Evolutionary conservation across 2,329 filamentous ascomycete species (phyloP), one percentile per base, ranked within the genome.

Genomic region (Raffaelea ambrosiae): DNA sequence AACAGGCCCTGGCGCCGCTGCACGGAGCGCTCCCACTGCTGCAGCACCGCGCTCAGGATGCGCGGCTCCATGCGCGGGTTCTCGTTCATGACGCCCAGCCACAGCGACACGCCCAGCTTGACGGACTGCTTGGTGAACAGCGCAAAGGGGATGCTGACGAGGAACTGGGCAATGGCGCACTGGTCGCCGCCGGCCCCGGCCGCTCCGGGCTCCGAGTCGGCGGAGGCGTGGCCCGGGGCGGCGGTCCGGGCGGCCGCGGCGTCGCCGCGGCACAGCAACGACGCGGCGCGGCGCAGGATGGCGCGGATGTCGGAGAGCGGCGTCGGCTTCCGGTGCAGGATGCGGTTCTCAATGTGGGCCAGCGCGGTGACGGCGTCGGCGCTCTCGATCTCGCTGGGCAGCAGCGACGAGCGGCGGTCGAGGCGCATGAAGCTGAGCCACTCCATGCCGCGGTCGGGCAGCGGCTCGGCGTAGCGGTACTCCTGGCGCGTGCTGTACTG

Each of bases 401-500:
- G 61, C 54, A 78, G 74, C 3, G 77, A 75, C 47, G 73, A 58
- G 53, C 72, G 68, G 43, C 71, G 70, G 53, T 74, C 74, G 44
- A 76, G 61, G 16, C 73, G 73, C 72, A 81, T 76, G 49, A 77
- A 74, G 41, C 73, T 75, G 44, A 84, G 67, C 69, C 84, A 77
- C 59, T 85, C 81, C 50, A 76, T 72, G 50, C 83, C 81, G 51
- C 83, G 79, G 50, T 85, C 82, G 1, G 83, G 80, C 35, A 86
- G 69, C 3, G 81, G 77, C 61, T 95, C 88, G 11, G 88, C 81
- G 60, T 91, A 91, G 48, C 90, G 83, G 64, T 98, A 98, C 60
- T 95, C 90, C 62, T 98, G 94, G 35, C 93, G 85, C 22, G 89
- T 94, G 3, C 91, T 97, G 63, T 98, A 98, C 61, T 98, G 91